These are phyloP conservation scores for Vachellia pachyceras DNA, from an alignment of 306 rosid species.

Conservation along the genomic window DNA sequence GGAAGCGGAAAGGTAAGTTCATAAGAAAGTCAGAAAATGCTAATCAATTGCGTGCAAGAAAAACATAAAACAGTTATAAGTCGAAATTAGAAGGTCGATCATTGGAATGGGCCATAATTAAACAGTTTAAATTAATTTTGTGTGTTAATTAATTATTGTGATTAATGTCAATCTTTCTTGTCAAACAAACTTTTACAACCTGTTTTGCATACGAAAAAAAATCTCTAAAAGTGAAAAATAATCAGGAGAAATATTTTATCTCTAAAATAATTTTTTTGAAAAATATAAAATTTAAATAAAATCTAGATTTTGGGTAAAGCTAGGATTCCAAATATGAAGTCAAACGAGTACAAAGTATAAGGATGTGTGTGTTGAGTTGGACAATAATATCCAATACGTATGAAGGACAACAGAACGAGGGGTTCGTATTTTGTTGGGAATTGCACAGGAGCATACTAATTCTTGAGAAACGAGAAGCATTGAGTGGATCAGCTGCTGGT, in stretches of 20 bases:
- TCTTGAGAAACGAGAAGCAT: too few relatives aligned
- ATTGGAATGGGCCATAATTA: background rate
- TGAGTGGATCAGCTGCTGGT: too few relatives aligned
- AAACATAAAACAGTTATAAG: slow-evolving; percentile 1
- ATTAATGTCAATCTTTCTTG: slow-evolving; percentile 10
- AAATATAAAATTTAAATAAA: too few relatives aligned
- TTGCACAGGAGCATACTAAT: too few relatives aligned
- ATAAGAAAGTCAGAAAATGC: slow-evolving; percentile 2
- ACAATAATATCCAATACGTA: too few relatives aligned
- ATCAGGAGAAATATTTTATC: too few relatives aligned
- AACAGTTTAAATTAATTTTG: background rate
- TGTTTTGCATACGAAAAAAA: background rate
- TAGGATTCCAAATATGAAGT: too few relatives aligned
- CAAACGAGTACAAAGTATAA: too few relatives aligned
- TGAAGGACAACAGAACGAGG: background rate
- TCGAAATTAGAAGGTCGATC: background rate
- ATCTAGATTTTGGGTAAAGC: too few relatives aligned
- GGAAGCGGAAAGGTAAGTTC: background rate
- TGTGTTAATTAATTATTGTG: background rate
- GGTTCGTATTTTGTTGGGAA: too few relatives aligned
- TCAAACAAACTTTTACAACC: background rate
- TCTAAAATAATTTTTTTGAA: too few relatives aligned
- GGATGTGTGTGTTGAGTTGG: too few relatives aligned
- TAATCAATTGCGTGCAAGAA: slow-evolving; percentile 18
- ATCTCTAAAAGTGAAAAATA: background rate